These are phyloP conservation scores for Aspergillus sp. DNA, from an alignment of 2,329 filamentous ascomycete species.

Conservation along the genomic window DNA sequence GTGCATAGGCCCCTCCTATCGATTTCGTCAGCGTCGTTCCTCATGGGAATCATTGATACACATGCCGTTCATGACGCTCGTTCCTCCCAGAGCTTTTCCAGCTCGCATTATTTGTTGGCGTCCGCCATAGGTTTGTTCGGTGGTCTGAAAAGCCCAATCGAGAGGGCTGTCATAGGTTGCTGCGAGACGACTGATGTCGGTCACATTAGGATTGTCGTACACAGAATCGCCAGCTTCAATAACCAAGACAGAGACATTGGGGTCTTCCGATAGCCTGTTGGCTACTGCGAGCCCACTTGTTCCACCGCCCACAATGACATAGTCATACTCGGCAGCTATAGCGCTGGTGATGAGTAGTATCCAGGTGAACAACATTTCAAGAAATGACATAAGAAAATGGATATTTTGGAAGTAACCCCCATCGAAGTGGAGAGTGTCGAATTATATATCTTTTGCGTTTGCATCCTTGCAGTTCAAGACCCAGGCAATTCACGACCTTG, in stretches of 20 bases:
- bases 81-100: conserved; percentile 46
- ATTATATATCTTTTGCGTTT: too few species aligned
- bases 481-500: too few species aligned
- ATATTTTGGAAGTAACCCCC: too few species aligned
- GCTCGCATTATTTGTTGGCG: conserved; percentile 33
- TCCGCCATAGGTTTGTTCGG: conserved; percentile 38
- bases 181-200: conserved; percentile 21
- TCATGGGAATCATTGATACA: neutral
- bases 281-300: conserved; percentile 34
- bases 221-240: conserved; percentile 31
- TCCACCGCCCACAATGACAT: conserved; percentile 36
- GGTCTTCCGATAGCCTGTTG: conserved; percentile 34
- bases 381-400: neutral
- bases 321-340: conserved; percentile 18
- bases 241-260: conserved; percentile 24
- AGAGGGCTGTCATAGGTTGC: conserved; percentile 33
- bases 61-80: conserved; percentile 44
- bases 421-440: too few species aligned
- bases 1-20: conserved; percentile 38
- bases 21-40: neutral
- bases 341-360: neutral
- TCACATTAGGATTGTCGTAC: conserved; percentile 30
- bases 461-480: too few species aligned
- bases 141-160: conserved; percentile 44
- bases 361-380: neutral